Percentiles rank a stretch among this genome's conserved stretches.
These are phyloP conservation scores for Cryptomeria japonica DNA, from an alignment of 75 land plant species.

Conservation along the genomic window DNA sequence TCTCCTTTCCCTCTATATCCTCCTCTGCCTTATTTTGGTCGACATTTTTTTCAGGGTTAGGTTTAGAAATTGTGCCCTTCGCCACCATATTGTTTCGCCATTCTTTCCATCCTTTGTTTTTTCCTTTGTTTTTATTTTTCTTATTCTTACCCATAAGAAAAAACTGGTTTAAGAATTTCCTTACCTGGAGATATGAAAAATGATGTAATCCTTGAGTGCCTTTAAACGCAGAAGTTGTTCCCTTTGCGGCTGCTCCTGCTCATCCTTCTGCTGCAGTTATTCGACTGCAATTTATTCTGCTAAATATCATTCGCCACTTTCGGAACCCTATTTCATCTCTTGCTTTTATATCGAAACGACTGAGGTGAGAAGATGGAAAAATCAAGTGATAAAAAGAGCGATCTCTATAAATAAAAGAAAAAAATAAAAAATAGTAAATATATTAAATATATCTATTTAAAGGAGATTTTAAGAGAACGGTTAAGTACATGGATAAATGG, in stretches of 20 bases:
- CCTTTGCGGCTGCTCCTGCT: neutral
- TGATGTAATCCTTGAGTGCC: neutral
- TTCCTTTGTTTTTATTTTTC: neutral
- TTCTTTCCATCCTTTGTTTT: neutral
- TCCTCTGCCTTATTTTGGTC: neutral
- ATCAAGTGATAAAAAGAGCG: no score
- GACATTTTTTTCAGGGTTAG: neutral
- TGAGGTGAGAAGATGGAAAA: no score
- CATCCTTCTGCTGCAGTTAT: neutral
- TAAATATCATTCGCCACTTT: neutral
- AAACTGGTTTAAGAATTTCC: neutral
- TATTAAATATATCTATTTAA: no score
- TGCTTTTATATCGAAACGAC: no score
- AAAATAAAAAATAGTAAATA: no score
- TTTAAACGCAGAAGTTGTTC: neutral
- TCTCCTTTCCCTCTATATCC: neutral
- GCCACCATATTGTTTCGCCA: neutral
- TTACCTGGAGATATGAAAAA: neutral
- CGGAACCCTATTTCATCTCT: neutral
- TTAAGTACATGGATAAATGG: no score
- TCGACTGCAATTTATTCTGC: neutral
- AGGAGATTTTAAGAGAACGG: no score
- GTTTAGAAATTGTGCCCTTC: neutral
- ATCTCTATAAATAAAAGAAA: no score
- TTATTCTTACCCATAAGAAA: constrained; percentile 2